phyloP scores from a whole-genome alignment of 768 basidiomycete genomes.

The Candolleomyces efflorescens region DNA sequence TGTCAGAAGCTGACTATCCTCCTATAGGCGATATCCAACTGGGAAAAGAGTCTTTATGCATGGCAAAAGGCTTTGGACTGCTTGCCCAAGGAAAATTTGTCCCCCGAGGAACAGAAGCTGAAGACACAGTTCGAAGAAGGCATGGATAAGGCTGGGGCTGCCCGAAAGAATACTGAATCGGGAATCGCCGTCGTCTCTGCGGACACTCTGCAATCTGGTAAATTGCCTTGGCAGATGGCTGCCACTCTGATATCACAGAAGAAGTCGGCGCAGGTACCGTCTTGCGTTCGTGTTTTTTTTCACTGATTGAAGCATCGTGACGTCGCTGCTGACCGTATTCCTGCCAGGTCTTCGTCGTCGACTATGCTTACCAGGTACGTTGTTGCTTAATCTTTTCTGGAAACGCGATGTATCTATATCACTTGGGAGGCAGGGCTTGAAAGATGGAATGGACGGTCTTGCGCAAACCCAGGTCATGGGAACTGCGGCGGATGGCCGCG shows the following conservation, averaged over 20 bases:
- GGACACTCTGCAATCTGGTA: neutral
- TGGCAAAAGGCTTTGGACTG: constrained; percentile 1
- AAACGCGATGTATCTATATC: neutral
- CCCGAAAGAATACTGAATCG: neutral
- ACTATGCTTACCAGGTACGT: constrained; percentile 1
- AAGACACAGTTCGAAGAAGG: neutral
- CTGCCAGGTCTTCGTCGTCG: neutral
- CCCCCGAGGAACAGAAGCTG: neutral
- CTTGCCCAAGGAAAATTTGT: neutral
- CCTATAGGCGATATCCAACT: neutral
- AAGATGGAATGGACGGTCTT: neutral
- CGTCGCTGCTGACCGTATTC: neutral
- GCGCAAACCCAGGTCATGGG: neutral
- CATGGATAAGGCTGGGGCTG: neutral
- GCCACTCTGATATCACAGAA: neutral
- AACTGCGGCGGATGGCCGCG: neutral
- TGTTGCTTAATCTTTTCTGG: neutral
- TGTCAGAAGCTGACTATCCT: neutral
- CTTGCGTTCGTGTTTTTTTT: neutral
- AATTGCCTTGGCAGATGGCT: constrained; percentile 4
- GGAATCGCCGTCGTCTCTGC: no score
- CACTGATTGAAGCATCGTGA: neutral
- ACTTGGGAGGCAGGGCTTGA: neutral
- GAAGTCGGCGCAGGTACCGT: neutral
- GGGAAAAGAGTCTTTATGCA: neutral